phyloP scores from a whole-genome alignment of 2,329 filamentous ascomycete species.

The Beauveria varroae region DNA sequence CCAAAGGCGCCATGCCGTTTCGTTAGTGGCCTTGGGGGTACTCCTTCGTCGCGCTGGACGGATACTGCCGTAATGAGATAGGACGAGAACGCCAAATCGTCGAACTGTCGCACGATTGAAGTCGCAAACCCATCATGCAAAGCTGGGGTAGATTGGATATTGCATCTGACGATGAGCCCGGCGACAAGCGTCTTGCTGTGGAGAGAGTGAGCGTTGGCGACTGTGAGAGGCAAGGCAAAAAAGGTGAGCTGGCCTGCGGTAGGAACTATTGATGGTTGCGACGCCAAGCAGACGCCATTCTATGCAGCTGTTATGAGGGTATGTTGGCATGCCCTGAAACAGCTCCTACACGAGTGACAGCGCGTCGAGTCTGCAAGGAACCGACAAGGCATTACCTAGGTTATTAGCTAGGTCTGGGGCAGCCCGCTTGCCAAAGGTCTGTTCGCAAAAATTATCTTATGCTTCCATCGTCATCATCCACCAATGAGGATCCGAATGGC shows the following conservation, averaged over 20 bases:
- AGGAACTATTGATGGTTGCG: conserved; percentile 1
- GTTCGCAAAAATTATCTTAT: no score
- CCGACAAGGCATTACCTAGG: not conserved
- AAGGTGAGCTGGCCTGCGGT: not conserved
- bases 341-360: not conserved
- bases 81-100: not conserved
- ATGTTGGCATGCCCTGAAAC: not conserved
- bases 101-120: not conserved
- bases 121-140: not conserved
- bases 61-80: not conserved
- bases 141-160: not conserved
- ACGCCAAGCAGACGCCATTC: conserved; percentile 3
- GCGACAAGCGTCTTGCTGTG: not conserved
- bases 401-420: not conserved
- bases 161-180: not conserved
- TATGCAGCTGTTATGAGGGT: not conserved
- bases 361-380: not conserved
- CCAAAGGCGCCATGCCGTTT: conserved; percentile 2
- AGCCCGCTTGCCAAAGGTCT: not conserved
- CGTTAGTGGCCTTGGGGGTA: not conserved
- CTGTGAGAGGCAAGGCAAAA: not conserved
- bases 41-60: not conserved
- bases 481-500: not conserved
- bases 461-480: not conserved
- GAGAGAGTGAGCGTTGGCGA: not conserved